These are phyloP conservation scores for Saussurea involucrata DNA, from an alignment of 129 eudicot genomes.

Conservation along the genomic window DNA sequence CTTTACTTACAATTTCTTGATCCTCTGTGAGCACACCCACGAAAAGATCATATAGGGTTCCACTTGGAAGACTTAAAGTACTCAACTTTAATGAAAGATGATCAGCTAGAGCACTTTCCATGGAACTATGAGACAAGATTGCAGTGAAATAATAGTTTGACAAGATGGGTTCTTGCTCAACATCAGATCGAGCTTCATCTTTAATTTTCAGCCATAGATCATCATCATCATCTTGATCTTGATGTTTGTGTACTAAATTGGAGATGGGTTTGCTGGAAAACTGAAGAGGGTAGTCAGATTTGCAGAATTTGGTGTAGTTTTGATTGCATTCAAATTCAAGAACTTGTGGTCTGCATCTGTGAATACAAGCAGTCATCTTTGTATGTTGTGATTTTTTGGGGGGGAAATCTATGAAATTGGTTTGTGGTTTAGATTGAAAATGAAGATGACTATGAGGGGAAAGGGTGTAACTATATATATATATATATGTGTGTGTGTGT, in stretches of 20 bases:
- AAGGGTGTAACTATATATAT: neutral
- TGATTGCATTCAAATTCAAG: conserved; percentile 34
- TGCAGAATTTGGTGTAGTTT: conserved; percentile 29
- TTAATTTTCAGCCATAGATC: conserved; percentile 64
- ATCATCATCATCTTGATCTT: conserved; percentile 21
- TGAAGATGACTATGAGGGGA: neutral
- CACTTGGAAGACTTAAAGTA: conserved; percentile 43
- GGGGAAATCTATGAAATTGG: conserved; percentile 12
- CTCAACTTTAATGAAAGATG: conserved; percentile 61
- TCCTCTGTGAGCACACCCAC: conserved; percentile 48
- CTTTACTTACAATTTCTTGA: conserved; percentile 45
- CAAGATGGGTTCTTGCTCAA: conserved; percentile 82
- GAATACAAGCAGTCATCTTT: conserved; percentile 66
- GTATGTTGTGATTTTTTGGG: neutral
- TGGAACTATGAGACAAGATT: conserved; percentile 53
- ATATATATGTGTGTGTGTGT: too few species aligned
- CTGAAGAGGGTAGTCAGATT: conserved; percentile 39
- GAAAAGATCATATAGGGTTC: conserved; percentile 71
- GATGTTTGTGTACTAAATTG: neutral
- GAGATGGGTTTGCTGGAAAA: conserved; percentile 51
- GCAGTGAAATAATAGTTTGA: conserved; percentile 54
- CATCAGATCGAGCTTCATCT: conserved; percentile 60
- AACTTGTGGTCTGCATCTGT: conserved; percentile 36
- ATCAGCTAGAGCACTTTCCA: conserved; percentile 66
- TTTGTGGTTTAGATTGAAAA: neutral